A percentile compares a stretch with the other conserved stretches of the same genome.
Evolutionary conservation across 352 stramenopile genomes (phyloP).

Genomic region (Aphanomyces cochlioides): DNA sequence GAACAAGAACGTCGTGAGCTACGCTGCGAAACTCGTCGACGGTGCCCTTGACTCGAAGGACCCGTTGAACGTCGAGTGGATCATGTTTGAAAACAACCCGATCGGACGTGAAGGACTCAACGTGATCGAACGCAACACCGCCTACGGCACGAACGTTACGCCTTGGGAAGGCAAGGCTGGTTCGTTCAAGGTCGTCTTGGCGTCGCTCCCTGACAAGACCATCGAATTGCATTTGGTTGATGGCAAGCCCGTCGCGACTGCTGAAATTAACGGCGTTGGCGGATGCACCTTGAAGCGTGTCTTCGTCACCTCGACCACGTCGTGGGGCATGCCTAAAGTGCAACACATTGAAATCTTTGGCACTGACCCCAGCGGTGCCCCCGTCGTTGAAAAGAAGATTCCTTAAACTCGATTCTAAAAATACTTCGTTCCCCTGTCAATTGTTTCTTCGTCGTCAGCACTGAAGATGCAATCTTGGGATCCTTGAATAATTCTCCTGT

Average conservation of each 20-base stretch:
- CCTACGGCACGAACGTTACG: conserved; percentile 75
- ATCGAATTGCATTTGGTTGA: conserved; percentile 73
- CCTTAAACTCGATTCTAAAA: conserved; percentile 40
- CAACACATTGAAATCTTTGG: conserved; percentile 87
- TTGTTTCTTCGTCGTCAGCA: neutral
- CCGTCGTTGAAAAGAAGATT: conserved; percentile 83
- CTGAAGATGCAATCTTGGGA: no score
- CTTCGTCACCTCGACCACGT: conserved; percentile 81
- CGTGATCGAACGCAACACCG: conserved; percentile 82
- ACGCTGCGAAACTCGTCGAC: conserved; percentile 65
- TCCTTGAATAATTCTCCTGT: no score
- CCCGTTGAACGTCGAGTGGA: conserved; percentile 82
- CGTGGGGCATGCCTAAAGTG: conserved; percentile 84
- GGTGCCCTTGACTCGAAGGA: conserved; percentile 59
- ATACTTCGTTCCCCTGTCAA: neutral
- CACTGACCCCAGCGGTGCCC: conserved; percentile 55
- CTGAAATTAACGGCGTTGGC: conserved; percentile 68
- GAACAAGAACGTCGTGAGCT: conserved; percentile 88
- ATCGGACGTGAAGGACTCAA: conserved; percentile 79
- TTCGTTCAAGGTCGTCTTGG: conserved; percentile 65
- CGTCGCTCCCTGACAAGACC: conserved; percentile 78
- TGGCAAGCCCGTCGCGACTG: conserved; percentile 63
- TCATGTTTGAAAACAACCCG: conserved; percentile 87
- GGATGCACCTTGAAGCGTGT: conserved; percentile 73
- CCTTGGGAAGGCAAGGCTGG: conserved; percentile 57